Base-by-base conservation (phyloP, 495 filamentous ascomycete genomes). In the Podospora anserina region DNA sequence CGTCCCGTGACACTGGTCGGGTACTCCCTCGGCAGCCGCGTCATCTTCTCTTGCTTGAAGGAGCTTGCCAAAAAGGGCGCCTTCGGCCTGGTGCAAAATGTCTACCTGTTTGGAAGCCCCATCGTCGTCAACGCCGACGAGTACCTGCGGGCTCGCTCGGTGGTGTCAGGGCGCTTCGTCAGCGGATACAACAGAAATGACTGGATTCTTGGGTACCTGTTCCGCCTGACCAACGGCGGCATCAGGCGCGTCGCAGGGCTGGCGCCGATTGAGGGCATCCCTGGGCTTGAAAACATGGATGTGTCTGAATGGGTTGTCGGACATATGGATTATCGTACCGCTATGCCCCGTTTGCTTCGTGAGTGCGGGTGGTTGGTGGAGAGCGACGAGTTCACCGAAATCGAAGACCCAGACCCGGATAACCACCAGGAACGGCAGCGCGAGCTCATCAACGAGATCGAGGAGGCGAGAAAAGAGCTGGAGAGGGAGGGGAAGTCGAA, bases 191-290 rank as follows among this genome's bases (percentile, higher is more conserved):
- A 94, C 57, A 90, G 86, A 20, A 96, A 94, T 74, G 95, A 99
- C 78, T 99, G 96, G 95, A 98, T 99, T 74, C 78, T 99, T 34
- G 94, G 95, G 4, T 99, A 99, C 73, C 86, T 99, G 5, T 99
- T 99, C 84, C 92, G 95, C 11, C 88, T 96, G 6, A 99, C 95
- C 19, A 89, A 88, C 71, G 95, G 95, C 65, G 96, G 95, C 62
- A 94, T 99, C 75, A 89, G 91, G 79, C 90, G 90, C 19, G 88
- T 99, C 0, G 93, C 93, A 5, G 95, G 95, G n/a, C 87, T 99
- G 5, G 93, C 88, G 4, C 84, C 90, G 7, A 83, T 99, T 27
- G 88, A 93, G 53, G 86, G 83, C 1, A 83, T 97, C 58, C 88
- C 88, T 0, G 91, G 91, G 7, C 78, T 99, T 26, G 95, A 99